Base-by-base conservation (phyloP, 192 early-diverging fungal genomes). In the Umbelopsis sp. region DNA sequence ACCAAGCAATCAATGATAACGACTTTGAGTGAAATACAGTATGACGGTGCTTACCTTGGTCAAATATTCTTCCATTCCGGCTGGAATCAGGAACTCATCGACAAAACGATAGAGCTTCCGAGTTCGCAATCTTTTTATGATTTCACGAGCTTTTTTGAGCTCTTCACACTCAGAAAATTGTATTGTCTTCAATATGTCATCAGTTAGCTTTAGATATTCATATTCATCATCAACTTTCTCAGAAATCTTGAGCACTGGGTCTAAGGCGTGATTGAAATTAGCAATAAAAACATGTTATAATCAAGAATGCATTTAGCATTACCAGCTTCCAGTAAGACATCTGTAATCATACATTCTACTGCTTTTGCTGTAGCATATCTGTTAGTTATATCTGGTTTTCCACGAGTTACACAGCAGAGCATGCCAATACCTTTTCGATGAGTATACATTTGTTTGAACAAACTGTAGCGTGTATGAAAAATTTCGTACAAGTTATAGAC, bases 321-420 rank as follows among this genome's bases (percentile, higher is more conserved):
- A 61, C 55, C 55, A 12, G 97, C 97, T 11, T 82, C 81, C 21
- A 95, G 74, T 30, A 99, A 72, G 2, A 89, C 91, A 70, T 99
- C 96, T 11, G 87, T 87, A 15, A 98, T 69, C 97, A 99, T 99
- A 67, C 89, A 86, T 70, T 98, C 95, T 65, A 94, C 88, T 5
- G 89, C 90, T 68, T 88, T 88, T 13, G 52, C 76, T 75, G 64
- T 16, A 12, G 13, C 30, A 35, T 3, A 41, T 33, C 7, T 37
- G 46, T 1, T 2, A 10, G 6, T 49, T 52, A 20, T 23, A 11
- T 10, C 49, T 23, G 18, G 3, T n/a, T 48, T 46, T 13, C 10
- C 16, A 16, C 4, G 16, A 0, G 25, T n/a, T 23, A 1, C 1
- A 30, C 3, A 30, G 27, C 27, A 30, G 27, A 3, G 27, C 27